Evolutionary conservation across 2,329 filamentous ascomycete genomes (phyloP).

Genomic region (Ceratocystis lukuohia): DNA sequence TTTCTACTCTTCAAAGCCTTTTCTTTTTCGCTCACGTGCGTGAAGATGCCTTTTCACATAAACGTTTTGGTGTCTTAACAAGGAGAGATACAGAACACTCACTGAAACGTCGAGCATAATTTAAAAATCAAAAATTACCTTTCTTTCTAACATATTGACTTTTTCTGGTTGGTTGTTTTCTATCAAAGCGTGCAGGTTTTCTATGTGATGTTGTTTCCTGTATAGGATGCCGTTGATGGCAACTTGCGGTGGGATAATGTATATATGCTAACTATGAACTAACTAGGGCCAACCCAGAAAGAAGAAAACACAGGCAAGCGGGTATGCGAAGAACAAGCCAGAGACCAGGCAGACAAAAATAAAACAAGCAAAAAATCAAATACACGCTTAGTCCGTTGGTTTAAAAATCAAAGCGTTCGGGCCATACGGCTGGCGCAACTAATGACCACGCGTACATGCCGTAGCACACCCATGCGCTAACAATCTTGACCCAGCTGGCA

Average conservation of each 20-base stretch:
- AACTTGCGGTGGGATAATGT: background rate
- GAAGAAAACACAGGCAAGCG: background rate
- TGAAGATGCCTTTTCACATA: constrained; percentile 16
- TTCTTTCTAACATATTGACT: background rate
- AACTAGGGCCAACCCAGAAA: background rate
- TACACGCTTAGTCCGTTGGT: no score
- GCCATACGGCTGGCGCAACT: constrained; percentile 70
- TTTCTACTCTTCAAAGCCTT: constrained; percentile 3
- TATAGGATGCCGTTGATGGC: background rate
- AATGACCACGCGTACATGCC: constrained; percentile 87
- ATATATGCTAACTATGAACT: background rate
- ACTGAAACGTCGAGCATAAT: constrained; percentile 15
- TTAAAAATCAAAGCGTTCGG: constrained; percentile 55
- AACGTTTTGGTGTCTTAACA: constrained; percentile 19
- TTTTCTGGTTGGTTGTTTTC: background rate
- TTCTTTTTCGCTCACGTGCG: constrained; percentile 6
- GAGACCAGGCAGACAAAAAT: background rate
- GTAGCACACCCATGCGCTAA: constrained; percentile 95
- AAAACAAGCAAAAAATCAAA: background rate
- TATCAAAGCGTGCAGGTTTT: no score
- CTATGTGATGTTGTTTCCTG: no score
- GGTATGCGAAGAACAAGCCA: background rate
- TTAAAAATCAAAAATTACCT: background rate
- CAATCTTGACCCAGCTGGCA: constrained; percentile 98
- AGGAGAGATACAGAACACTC: constrained; percentile 21